phyloP scores from a whole-genome alignment of 805 yeast species.

The Cyberlindnera lachancei region DNA sequence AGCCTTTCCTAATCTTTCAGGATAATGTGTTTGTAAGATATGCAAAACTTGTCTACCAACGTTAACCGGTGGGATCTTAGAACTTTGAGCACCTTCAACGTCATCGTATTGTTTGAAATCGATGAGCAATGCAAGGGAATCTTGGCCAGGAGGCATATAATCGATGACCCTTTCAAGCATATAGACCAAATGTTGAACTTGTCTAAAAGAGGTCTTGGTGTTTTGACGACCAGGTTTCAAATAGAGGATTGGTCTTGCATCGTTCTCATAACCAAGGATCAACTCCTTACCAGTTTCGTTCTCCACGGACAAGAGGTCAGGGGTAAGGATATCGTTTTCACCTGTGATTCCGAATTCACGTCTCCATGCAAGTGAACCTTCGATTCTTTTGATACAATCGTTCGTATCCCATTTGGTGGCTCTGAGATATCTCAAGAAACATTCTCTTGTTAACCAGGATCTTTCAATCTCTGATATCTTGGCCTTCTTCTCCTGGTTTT shows the following conservation, averaged over 20 bases:
- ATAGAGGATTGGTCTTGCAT: slow-evolving; percentile 86
- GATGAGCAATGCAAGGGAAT: slow-evolving; percentile 80
- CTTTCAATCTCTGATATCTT: slow-evolving; percentile 54
- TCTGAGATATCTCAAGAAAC: slow-evolving; percentile 80
- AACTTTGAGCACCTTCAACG: slow-evolving; percentile 35
- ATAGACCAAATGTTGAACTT: slow-evolving; percentile 92
- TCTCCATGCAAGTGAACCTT: slow-evolving; percentile 83
- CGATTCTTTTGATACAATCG: slow-evolving; percentile 68
- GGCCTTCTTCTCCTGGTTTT: slow-evolving; percentile 30
- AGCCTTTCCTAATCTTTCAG: slow-evolving; percentile 93
- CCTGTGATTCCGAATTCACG: slow-evolving; percentile 76
- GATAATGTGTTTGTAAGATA: slow-evolving; percentile 94
- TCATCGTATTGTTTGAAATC: slow-evolving; percentile 76
- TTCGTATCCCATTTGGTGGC: slow-evolving; percentile 86
- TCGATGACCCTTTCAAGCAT: slow-evolving; percentile 90
- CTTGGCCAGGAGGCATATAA: slow-evolving; percentile 96
- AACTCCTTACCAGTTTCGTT: slow-evolving; percentile 91
- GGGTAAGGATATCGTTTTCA: slow-evolving; percentile 46
- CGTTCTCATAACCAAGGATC: slow-evolving; percentile 84
- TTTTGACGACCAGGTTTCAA: slow-evolving; percentile 93
- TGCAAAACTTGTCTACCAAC: slow-evolving; percentile 88
- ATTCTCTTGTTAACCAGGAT: slow-evolving; percentile 91
- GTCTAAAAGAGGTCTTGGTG: slow-evolving; percentile 82
- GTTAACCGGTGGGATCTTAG: slow-evolving; percentile 77
- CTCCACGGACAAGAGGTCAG: slow-evolving; percentile 53